Evolutionary conservation across 306 rosid species (phyloP), one percentile per base, ranked within the genome.

Genomic region (Pyrus communis): DNA sequence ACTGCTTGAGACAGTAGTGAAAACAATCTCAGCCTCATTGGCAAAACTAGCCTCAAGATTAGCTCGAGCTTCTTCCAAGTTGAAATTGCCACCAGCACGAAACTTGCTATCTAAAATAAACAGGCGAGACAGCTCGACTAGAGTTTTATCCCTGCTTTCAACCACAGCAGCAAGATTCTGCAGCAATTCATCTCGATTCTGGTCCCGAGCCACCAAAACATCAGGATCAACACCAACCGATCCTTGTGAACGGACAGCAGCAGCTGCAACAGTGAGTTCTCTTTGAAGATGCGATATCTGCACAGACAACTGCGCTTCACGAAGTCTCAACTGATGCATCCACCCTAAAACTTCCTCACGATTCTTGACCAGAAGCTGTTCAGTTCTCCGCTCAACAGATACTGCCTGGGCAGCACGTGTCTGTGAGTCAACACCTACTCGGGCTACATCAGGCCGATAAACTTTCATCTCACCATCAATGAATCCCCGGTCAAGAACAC

Each of bases 371-470:
- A 95, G 81, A 83, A 95, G 99, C 82, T 95, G 99, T 75, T 95
- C 99, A 75, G 99, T 95, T 85, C 99, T 90, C 67, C 97, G 96
- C 81, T 95, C 98, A 22, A 95, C 98, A 72, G 98, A 95, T 75
- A 95, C 98, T 49, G 98, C 97, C 83, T 95, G 98, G 67, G 98
- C 98, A 83, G 98, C 98, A 58, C 97, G 97, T 22, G 98, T 95
- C 87, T 95, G 98, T 66, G 98, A 86, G 84, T 95, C 98, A 82
- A 95, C 97, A 71, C 98, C 98, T 72, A 95, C 98, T 40, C 98
- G 91, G 17, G 98, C 98, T 11, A 95, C 98, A 88, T 95, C 98
- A 75, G 98, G 98, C 40, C 97, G 89, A 84, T 95, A 95, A 65
- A 95, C 93, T 83, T 95, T 95, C 98, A 95, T 95, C 88, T 95